A percentile compares a stretch with the other conserved stretches of the same genome.
Evolutionary conservation across 306 rosid species (phyloP).

Genomic region (Spatholobus suberectus): DNA sequence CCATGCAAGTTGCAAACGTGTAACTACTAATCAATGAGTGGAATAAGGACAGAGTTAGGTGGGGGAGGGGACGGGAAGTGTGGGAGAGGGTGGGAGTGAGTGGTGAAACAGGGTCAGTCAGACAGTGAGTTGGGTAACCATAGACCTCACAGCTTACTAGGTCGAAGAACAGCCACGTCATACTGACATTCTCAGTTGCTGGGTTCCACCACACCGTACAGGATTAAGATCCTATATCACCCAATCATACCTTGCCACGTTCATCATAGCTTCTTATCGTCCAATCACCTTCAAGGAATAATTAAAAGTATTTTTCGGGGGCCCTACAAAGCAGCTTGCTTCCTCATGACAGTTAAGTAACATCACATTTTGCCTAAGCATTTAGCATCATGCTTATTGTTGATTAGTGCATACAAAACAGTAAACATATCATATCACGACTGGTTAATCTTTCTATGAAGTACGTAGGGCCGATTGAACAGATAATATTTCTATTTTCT

Average conservation of each 20-base stretch:
- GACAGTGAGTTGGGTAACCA: background rate
- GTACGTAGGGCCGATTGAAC: background rate
- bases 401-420: background rate
- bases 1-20: background rate
- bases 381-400: background rate
- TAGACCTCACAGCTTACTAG: background rate
- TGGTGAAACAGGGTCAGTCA: background rate
- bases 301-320: background rate
- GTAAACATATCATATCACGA: background rate
- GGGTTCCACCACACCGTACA: background rate
- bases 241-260: conserved; percentile 19
- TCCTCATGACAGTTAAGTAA: background rate
- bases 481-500: background rate
- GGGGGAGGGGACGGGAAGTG: conserved; percentile 4
- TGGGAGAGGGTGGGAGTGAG: background rate
- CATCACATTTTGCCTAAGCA: background rate
- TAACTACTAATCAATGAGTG: background rate
- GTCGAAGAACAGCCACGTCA: conserved; percentile 33
- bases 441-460: background rate
- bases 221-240: background rate
- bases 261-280: background rate
- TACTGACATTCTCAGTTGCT: background rate
- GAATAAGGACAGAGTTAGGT: background rate
- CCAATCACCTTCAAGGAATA: conserved; percentile 13
- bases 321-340: background rate